Base-by-base conservation (phyloP, 352 stramenopile genomes). In the Phytophthora aleatoria region DNA sequence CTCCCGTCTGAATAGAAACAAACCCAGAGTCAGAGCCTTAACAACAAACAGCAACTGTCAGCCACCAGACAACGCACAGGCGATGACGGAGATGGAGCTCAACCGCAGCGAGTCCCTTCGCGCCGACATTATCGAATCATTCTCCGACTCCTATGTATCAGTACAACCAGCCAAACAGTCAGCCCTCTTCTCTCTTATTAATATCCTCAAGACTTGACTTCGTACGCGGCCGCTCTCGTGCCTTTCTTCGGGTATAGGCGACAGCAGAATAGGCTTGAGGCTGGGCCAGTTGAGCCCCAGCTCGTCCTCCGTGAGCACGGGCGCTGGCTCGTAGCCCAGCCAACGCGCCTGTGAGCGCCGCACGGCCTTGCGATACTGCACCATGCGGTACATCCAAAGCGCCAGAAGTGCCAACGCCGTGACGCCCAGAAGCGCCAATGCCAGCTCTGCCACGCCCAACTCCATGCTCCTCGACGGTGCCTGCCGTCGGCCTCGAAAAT, bases 241-340 rank as follows among this genome's bases (percentile, higher is more conserved):
- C 5, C 71, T 76, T 57, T 92, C 83, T 44, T 92, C 83, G 2
- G 79, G 69, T 63, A 92, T 92, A 3, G 83, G 83, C 33, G 83
- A 92, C 39, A 92, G 73, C 52, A 90, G 42, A 51, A 87, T 75
- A 12, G 79, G 76, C 30, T 79, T 82, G 12, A 83, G 59, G 47
- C 52, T 77, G 15, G 81, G 76, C 81, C 81, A 90, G 58, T 87
- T 64, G 13, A 82, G 64, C 8, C 61, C 69, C 35, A 67, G 30
- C 28, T 79, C 69, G 24, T 69, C 64, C 33, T 79, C 68, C 2
- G 58, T 67, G 41, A 74, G 61, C 24, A 79, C 53, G 11, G 57
- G 49, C 6, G 53, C 56, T 6, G 77, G 57, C 2, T 89, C 79
- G 65, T 84, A 89, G 26, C 69, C 71, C 44, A 90, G 57, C 83